Evolutionary conservation across 768 basidiomycete genomes (phyloP).

Genomic region (Tricholoma hemisulphureum): DNA sequence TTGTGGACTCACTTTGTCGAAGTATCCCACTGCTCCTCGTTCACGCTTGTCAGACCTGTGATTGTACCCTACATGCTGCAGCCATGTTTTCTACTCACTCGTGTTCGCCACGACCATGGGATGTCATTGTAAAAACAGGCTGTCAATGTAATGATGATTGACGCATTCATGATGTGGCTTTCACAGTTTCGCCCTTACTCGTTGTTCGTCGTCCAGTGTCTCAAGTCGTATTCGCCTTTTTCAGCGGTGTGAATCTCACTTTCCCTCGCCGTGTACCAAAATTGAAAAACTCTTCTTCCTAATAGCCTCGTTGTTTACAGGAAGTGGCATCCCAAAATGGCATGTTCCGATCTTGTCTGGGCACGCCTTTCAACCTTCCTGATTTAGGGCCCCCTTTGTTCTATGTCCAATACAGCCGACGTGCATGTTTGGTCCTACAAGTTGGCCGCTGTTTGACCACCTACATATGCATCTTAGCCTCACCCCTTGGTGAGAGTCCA

Average conservation of each 20-base stretch:
- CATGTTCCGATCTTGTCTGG: constrained; percentile 41
- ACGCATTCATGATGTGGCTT: not conserved
- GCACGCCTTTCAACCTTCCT: constrained; percentile 49
- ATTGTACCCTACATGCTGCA: not conserved
- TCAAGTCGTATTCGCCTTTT: constrained; percentile 1
- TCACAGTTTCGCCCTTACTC: not conserved
- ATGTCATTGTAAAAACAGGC: not conserved
- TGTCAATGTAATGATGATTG: not conserved
- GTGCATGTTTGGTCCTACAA: constrained; percentile 38
- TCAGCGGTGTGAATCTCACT: not conserved
- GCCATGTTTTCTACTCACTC: not conserved
- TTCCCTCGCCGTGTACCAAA: constrained; percentile 1
- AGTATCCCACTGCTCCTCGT: not conserved
- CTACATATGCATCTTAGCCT: constrained; percentile 36
- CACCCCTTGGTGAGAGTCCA: constrained; percentile 36
- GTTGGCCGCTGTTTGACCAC: constrained; percentile 37
- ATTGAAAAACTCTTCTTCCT: constrained; percentile 1
- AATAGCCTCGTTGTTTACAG: constrained; percentile 25
- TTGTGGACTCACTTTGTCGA: not conserved
- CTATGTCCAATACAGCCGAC: constrained; percentile 30
- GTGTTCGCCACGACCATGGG: not conserved
- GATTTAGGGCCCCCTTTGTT: constrained; percentile 52
- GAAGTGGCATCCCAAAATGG: constrained; percentile 38
- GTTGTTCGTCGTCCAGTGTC: not conserved
- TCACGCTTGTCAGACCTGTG: not conserved